Conservation (phyloP, 306 rosid species). For the Erythrophleum fordii region DNA sequence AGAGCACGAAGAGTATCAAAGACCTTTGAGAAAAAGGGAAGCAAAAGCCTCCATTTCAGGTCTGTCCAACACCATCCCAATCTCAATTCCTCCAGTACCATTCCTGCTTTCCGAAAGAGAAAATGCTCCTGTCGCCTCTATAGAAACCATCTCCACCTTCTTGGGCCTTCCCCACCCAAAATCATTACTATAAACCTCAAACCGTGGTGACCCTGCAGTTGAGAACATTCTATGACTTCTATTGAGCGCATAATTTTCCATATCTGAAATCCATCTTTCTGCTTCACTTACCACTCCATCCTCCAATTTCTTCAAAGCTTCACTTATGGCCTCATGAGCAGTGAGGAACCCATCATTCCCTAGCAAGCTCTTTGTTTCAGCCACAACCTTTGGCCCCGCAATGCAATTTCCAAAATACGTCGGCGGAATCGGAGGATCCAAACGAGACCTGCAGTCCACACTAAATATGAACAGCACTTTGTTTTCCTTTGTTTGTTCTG, state of each 20-base stretch:
- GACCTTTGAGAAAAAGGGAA: neutral
- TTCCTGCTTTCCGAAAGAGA: slow-evolving; percentile 16
- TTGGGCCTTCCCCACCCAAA: slow-evolving; percentile 55
- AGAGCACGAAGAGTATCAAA: no score
- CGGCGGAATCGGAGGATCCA: slow-evolving; percentile 38
- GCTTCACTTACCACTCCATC: slow-evolving; percentile 23
- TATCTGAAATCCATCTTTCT: neutral
- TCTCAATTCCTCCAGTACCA: slow-evolving; percentile 26
- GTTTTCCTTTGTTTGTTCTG: slow-evolving; percentile 10
- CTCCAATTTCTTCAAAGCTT: slow-evolving; percentile 23
- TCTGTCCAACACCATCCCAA: slow-evolving; percentile 22
- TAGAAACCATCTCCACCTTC: slow-evolving; percentile 24
- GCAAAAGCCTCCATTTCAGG: neutral
- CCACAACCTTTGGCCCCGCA: neutral
- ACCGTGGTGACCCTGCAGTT: slow-evolving; percentile 33
- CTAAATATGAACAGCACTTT: neutral
- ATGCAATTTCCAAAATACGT: slow-evolving; percentile 60
- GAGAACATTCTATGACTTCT: neutral
- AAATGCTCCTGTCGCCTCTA: slow-evolving; percentile 7
- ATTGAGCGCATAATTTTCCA: neutral
- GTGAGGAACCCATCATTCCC: slow-evolving; percentile 33
- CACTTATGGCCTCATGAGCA: slow-evolving; percentile 27
- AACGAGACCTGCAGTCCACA: slow-evolving; percentile 45
- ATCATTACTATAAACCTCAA: slow-evolving; percentile 39
- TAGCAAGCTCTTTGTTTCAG: neutral